These are phyloP conservation scores for Psilocybe cyanescens DNA, from an alignment of 768 basidiomycete genomes.

Conservation along the genomic window DNA sequence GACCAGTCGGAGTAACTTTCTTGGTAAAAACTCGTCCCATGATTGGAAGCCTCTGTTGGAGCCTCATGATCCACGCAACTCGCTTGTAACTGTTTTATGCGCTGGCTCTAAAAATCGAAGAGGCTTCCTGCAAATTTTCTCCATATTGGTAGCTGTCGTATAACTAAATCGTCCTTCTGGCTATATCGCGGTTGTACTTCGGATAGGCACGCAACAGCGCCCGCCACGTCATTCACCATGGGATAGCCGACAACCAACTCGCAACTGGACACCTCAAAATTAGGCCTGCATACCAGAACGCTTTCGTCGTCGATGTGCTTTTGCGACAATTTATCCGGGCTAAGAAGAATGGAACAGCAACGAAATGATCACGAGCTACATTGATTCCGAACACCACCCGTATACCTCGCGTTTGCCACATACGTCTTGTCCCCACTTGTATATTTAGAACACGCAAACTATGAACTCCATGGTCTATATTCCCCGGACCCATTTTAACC, in stretches of 20 bases:
- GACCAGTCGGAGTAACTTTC: constrained; percentile 13
- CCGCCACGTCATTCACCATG: constrained; percentile 30
- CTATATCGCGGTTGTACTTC: constrained; percentile 33
- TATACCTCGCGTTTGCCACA: constrained; percentile 5
- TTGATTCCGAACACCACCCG: constrained; percentile 26
- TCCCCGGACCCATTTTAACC: not conserved
- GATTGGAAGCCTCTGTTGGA: not conserved
- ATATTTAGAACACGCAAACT: constrained; percentile 3
- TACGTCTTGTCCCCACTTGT: not conserved
- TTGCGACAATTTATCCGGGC: constrained; percentile 21
- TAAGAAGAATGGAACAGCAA: constrained; percentile 6
- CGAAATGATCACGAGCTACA: constrained; percentile 17
- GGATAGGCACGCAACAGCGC: constrained; percentile 14
- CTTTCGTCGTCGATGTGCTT: not conserved
- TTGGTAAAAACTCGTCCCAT: not conserved
- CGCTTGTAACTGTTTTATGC: not conserved
- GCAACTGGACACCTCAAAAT: constrained; percentile 6
- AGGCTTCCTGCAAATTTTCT: not conserved
- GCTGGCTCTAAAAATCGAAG: constrained; percentile 2
- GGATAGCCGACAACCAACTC: constrained; percentile 9
- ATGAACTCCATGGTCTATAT: not conserved
- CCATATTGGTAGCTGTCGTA: constrained; percentile 15
- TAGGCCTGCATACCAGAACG: not conserved
- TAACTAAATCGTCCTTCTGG: constrained; percentile 21
- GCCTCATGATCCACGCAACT: not conserved